Conservation (phyloP, 2,329 filamentous ascomycete species). For the Alternaria sp. region DNA sequence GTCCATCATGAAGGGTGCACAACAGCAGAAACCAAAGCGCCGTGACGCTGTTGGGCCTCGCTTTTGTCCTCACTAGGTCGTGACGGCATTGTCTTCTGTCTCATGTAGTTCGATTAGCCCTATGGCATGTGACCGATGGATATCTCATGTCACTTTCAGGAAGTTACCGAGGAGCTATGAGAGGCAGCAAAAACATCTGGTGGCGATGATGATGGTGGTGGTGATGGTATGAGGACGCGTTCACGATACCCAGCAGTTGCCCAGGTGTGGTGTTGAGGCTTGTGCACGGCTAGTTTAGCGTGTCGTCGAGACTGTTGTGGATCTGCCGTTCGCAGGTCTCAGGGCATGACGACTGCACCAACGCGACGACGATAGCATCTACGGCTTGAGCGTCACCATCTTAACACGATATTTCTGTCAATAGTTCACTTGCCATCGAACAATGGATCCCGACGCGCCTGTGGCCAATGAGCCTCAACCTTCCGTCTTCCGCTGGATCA, state of each 20-base stretch:
- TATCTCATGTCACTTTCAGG: not conserved
- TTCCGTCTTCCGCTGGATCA: slow-evolving; percentile 78
- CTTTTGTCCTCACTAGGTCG: not conserved
- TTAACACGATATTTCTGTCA: not conserved
- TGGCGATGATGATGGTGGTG: not conserved
- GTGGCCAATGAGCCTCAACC: slow-evolving; percentile 41
- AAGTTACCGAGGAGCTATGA: not conserved
- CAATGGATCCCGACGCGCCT: slow-evolving; percentile 46
- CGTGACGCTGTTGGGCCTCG: not conserved
- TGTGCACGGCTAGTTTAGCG: slow-evolving; percentile 11
- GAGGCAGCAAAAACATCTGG: not conserved
- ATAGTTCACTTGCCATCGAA: not conserved
- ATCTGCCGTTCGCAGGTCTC: not conserved
- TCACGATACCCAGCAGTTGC: not conserved
- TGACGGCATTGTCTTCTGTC: slow-evolving; percentile 1
- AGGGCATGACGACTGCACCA: not conserved
- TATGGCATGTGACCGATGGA: not conserved
- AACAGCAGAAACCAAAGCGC: not conserved
- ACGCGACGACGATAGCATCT: not conserved
- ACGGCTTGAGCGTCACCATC: not conserved
- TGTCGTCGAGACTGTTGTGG: slow-evolving; percentile 6
- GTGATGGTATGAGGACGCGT: not conserved
- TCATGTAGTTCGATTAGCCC: not conserved
- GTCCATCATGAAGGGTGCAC: not conserved
- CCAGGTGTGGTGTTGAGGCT: slow-evolving; percentile 6